Conservation (phyloP, 257 asterid genomes). For the Solanum bulbocastanum region DNA sequence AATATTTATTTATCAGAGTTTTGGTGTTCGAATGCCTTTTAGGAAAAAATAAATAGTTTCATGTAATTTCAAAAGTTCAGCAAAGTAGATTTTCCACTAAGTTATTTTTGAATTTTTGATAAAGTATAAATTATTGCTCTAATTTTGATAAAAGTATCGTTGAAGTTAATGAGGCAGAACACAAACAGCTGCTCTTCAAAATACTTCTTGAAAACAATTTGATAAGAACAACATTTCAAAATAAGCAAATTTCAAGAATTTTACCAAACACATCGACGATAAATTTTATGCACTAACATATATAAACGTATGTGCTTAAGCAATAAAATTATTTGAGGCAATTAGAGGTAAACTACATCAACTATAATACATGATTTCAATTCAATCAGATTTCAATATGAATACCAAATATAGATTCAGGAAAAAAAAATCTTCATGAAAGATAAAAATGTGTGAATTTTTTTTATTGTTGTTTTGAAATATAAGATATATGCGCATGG, state of each 20-base stretch:
- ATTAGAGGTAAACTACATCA: not conserved
- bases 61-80: too few relatives aligned
- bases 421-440: not conserved
- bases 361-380: too few relatives aligned
- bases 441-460: not conserved
- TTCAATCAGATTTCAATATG: fast-evolving
- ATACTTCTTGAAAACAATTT: too few relatives aligned
- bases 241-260: not conserved
- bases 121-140: too few relatives aligned
- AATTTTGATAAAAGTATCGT: not conserved
- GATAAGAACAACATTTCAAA: not conserved
- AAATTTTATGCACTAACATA: not conserved
- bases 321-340: not conserved
- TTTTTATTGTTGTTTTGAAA: not conserved
- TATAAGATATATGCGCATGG: not conserved
- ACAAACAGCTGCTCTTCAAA: too few relatives aligned
- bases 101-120: too few relatives aligned
- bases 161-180: not conserved
- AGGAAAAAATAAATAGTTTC: not conserved
- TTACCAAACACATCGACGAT: not conserved
- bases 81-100: not conserved
- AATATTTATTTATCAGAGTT: not conserved
- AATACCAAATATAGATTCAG: fast-evolving
- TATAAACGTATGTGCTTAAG: not conserved
- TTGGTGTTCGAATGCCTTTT: not conserved